Percentiles rank a stretch among this genome's conserved stretches.
These are phyloP conservation scores for Ophiostoma montium DNA, from an alignment of 2,329 filamentous ascomycete genomes.

Conservation along the genomic window DNA sequence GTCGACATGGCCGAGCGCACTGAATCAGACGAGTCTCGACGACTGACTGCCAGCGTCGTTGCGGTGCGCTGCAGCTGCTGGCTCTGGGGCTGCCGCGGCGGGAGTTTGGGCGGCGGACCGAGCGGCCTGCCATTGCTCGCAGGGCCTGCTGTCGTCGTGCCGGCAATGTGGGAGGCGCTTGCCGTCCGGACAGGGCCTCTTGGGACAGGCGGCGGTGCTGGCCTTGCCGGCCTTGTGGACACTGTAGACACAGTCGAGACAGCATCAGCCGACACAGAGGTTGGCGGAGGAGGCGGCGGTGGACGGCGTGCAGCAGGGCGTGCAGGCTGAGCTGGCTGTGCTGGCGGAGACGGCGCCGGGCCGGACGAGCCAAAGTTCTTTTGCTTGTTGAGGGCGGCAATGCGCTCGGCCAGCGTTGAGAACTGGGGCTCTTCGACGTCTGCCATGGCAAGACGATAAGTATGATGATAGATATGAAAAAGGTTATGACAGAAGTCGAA, in stretches of 20 bases:
- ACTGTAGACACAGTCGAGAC: not conserved
- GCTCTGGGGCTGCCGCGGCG: constrained; percentile 32
- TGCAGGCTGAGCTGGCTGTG: constrained; percentile 11
- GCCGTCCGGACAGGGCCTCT: not conserved
- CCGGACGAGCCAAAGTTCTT: constrained; percentile 33
- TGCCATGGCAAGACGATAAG: constrained; percentile 29
- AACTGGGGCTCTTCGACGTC: constrained; percentile 49
- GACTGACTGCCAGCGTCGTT: constrained; percentile 15
- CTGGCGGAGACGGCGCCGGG: not conserved
- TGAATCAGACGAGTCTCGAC: constrained; percentile 44
- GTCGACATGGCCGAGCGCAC: constrained; percentile 40
- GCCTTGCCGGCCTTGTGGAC: constrained; percentile 23
- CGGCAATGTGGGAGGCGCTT: constrained; percentile 22
- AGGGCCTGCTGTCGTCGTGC: constrained; percentile 16
- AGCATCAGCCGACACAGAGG: not conserved
- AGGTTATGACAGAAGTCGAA: too few species aligned
- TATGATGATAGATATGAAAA: not conserved
- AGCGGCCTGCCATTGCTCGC: constrained; percentile 13
- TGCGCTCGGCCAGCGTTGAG: constrained; percentile 45
- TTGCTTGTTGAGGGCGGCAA: constrained; percentile 48
- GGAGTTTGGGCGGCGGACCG: constrained; percentile 31
- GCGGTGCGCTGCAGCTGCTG: constrained; percentile 21
- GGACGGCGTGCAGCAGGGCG: constrained; percentile 8
- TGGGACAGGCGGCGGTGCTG: constrained; percentile 19
- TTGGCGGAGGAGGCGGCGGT: not conserved